Conservation (phyloP, 208 protist genomes). For the Leishmania turanica region DNA sequence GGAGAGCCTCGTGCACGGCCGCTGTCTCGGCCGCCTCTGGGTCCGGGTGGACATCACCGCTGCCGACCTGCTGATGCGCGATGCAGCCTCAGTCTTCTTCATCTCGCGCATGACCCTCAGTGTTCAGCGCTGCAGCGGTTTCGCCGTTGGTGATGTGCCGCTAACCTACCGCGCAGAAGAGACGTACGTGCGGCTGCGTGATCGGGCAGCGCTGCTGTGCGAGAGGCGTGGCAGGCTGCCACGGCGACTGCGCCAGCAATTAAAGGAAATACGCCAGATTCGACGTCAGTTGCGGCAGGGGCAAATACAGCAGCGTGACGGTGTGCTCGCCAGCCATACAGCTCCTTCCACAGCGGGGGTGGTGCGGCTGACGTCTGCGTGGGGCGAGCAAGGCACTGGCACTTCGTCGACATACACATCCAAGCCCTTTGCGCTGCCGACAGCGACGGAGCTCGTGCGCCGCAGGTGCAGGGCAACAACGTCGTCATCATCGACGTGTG, state of each 20-base stretch:
- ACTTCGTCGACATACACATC: not conserved
- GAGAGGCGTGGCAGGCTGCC: slow-evolving; percentile 15
- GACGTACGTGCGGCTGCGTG: slow-evolving; percentile 19
- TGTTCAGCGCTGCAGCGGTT: slow-evolving; percentile 19
- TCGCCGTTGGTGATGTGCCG: slow-evolving; percentile 14
- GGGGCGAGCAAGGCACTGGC: not conserved
- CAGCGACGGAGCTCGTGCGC: not conserved
- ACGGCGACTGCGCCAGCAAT: slow-evolving; percentile 22
- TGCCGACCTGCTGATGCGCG: not conserved
- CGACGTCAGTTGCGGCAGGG: slow-evolving; percentile 16
- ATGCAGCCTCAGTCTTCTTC: slow-evolving; percentile 14
- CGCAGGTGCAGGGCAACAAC: not conserved
- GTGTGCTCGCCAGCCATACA: not conserved
- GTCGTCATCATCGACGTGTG: not conserved
- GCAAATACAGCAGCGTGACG: not conserved
- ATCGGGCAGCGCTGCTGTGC: slow-evolving; percentile 7
- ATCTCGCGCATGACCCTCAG: not conserved
- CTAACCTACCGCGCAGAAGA: slow-evolving; percentile 15
- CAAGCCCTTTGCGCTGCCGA: slow-evolving; percentile 3
- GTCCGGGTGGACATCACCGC: not conserved
- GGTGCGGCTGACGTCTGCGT: slow-evolving; percentile 1
- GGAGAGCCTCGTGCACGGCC: slow-evolving; percentile 15
- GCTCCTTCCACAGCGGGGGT: not conserved
- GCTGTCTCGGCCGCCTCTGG: slow-evolving; percentile 30
- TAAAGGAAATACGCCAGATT: slow-evolving; percentile 20